Percentiles rank a stretch among this genome's conserved stretches.
phyloP scores from a whole-genome alignment of 1,139 yeast genomes.

The Blastobotrys ciferrii region DNA sequence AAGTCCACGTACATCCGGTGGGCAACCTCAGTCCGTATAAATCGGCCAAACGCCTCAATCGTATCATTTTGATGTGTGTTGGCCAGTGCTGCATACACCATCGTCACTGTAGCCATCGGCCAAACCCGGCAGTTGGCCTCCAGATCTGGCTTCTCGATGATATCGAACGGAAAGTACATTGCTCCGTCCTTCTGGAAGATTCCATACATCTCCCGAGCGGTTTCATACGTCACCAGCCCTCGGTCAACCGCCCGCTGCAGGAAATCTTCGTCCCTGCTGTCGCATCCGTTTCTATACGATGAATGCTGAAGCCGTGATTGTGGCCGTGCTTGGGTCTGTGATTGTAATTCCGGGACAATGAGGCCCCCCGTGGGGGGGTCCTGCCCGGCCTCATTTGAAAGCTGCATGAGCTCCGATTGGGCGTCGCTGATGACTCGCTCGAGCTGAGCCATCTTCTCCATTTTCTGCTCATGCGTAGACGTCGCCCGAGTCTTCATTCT shows the following conservation, averaged over 20 bases:
- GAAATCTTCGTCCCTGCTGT: slow-evolving; percentile 35
- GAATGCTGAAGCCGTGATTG: background rate
- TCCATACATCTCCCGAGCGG: slow-evolving; percentile 39
- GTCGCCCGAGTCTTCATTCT: background rate
- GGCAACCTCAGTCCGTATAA: background rate
- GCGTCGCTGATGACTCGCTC: background rate
- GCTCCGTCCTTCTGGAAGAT: slow-evolving; percentile 31
- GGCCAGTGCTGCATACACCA: background rate
- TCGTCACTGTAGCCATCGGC: slow-evolving; percentile 1
- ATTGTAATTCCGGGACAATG: background rate
- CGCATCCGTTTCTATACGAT: background rate
- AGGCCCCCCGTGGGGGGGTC: background rate
- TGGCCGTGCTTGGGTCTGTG: background rate
- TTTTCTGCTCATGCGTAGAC: slow-evolving; percentile 3
- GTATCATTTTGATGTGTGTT: background rate
- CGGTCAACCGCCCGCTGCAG: slow-evolving; percentile 43
- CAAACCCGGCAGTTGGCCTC: background rate
- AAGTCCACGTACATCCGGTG: slow-evolving; percentile 1
- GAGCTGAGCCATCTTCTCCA: slow-evolving; percentile 3
- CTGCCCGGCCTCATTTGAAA: background rate
- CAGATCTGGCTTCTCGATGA: slow-evolving; percentile 22
- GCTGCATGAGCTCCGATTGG: background rate
- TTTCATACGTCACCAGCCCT: slow-evolving; percentile 31
- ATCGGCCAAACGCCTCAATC: background rate
- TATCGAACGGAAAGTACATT: slow-evolving; percentile 45